Evolutionary conservation across 192 early-diverging fungal genomes (phyloP), one percentile per base, ranked within the genome.

Genomic region (Lobosporangium transversale): DNA sequence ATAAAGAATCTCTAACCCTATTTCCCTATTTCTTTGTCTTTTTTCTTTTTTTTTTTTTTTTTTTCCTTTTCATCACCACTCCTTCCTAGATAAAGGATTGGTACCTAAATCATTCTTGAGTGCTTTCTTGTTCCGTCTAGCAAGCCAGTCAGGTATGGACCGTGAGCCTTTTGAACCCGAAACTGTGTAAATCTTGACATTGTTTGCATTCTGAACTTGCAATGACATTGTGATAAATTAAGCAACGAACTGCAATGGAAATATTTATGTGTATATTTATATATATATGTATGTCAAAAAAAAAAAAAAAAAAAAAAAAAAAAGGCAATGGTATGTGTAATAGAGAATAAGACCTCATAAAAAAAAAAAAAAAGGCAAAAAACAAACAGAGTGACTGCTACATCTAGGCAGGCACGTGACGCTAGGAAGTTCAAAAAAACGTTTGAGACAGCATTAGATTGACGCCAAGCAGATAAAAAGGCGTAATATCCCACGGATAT

Each of bases 81-180:
- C n/a, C n/a, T n/a, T n/a, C n/a, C n/a, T n/a, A n/a, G n/a, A n/a
- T n/a, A n/a, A n/a, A n/a, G n/a, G n/a, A n/a, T 5, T 5, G 42
- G 30, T 82, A 92, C 92, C 92, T 48, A 86, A 78, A 80, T 97
- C 96, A 63, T 96, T 88, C 79, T 96, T 94, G 58, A 99, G 79
- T 24, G 88, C 88, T 60, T 94, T 95, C 60, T 88, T 88, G 70
- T 95, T 95, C 58, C 89, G 86, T 62, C 89, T 87, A 2, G 90
- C 92, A 21, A 97, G 85, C 97, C 97, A 99, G 84, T 99, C 95
- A 20, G 97, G 97, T 50, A 99, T 90, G 60, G 95, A 83, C 79
- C 83, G 83, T 83, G 81, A 90, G 64, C 85, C 91, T 78, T 88
- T 87, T 66, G 89, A 88, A 27, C 92, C 90, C 26, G 88, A 90